A percentile compares a stretch with the other conserved stretches of the same genome.
Conservation (phyloP, 495 filamentous ascomycete species). For the Cercophora newfieldiana region DNA sequence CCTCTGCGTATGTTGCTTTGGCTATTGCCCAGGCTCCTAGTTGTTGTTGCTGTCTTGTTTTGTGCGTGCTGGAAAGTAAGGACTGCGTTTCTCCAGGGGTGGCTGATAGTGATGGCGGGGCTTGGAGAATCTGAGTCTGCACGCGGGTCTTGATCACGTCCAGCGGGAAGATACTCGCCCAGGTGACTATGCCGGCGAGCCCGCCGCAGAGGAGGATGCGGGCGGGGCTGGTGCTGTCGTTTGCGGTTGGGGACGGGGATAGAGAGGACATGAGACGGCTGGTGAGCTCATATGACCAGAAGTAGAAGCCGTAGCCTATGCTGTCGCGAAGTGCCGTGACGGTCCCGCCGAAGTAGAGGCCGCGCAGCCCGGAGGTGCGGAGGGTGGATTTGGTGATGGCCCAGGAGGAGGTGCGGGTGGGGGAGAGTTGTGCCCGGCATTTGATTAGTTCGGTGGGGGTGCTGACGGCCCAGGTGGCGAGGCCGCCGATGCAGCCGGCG, state of each 20-base stretch:
- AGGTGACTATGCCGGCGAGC: constrained; percentile 79
- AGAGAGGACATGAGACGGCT: constrained; percentile 51
- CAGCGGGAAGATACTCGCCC: constrained; percentile 83
- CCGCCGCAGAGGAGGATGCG: constrained; percentile 80
- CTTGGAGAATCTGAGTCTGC: constrained; percentile 58
- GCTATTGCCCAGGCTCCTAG: constrained; percentile 63
- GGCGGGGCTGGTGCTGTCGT: constrained; percentile 41
- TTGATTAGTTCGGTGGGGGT: constrained; percentile 88
- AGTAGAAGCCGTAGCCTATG: constrained; percentile 92
- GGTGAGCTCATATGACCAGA: constrained; percentile 80
- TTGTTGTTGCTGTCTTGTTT: no score
- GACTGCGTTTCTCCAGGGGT: no score
- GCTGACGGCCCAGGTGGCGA: constrained; percentile 78
- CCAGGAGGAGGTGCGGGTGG: constrained; percentile 49
- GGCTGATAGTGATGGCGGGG: no score
- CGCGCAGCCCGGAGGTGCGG: constrained; percentile 60
- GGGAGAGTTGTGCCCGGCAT: constrained; percentile 66
- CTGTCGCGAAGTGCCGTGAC: constrained; percentile 80
- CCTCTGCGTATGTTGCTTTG: constrained; percentile 60
- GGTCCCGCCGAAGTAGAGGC: constrained; percentile 73
- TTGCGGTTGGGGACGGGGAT: background rate
- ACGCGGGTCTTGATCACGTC: constrained; percentile 88
- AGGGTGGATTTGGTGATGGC: constrained; percentile 61
- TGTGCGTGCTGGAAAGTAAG: no score
- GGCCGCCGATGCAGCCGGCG: constrained; percentile 73